phyloP scores from a whole-genome alignment of 139 green algal species.

The Micromonas pusilla region DNA sequence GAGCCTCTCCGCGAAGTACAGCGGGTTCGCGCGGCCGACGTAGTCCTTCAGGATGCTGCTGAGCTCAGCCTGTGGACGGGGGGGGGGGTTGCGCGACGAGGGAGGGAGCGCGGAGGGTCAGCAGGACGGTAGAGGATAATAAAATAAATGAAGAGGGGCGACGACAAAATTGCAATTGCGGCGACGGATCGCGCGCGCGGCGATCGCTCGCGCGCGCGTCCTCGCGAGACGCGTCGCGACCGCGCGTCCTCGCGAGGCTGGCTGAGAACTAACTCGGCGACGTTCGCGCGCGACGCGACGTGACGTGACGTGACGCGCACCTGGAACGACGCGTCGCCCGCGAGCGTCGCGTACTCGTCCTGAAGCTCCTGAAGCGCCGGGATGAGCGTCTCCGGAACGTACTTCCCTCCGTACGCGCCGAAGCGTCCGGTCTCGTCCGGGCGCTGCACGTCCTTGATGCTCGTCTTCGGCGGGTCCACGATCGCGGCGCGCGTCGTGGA shows the following conservation, averaged over 20 bases:
- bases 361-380: conserved; percentile 78
- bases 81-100: too few relatives aligned
- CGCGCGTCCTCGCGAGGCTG: too few relatives aligned
- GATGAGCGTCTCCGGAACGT: conserved; percentile 97
- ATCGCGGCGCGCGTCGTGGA: background rate
- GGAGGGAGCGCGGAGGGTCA: too few relatives aligned
- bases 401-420: conserved; percentile 87
- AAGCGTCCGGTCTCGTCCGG: conserved; percentile 73
- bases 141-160: too few relatives aligned
- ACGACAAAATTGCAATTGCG: too few relatives aligned
- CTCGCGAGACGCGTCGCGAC: too few relatives aligned
- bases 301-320: conserved; percentile 23
- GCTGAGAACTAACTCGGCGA: too few relatives aligned
- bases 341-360: conserved; percentile 15
- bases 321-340: conserved; percentile 33
- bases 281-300: too few relatives aligned
- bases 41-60: conserved; percentile 86
- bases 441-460: conserved; percentile 39
- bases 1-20: conserved; percentile 91
- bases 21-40: conserved; percentile 81
- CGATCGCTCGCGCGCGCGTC: background rate
- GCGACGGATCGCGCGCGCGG: background rate
- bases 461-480: background rate
- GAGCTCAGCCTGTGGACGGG: conserved; percentile 68
- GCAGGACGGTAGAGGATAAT: too few relatives aligned